Base-by-base conservation (phyloP, 2,329 filamentous ascomycete genomes). In the Arthrobotrys megalospora region DNA sequence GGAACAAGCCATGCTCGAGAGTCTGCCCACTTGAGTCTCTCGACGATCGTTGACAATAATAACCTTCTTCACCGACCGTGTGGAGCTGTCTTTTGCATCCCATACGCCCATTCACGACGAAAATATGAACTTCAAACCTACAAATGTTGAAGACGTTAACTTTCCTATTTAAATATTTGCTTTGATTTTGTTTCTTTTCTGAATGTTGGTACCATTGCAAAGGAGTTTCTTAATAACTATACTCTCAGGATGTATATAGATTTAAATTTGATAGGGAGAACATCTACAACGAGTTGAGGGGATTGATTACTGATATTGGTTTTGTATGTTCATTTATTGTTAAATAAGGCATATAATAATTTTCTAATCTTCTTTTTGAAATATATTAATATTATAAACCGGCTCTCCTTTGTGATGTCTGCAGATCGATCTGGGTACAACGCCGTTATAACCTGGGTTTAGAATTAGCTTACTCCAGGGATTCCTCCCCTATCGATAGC, bases 281-380 rank as follows among this genome's bases (percentile, higher is more conserved):
- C 24, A 62, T 76, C 1, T 76, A 67, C 14, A 43, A 12, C 16
- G 52, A 43, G 4, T 52, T 34, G n/a, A 24, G 41, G 12, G 64
- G 63, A n/a, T n/a, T 68, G 7, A 19, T 32, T 21, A 19, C 64
- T 43, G 71, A 76, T 50, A 76, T 63, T 16, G 71, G 71, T 12
- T 75, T 52, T 11, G 64, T 68, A 68, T 7, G 70, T 63, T 6
- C 1, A 14, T 11, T 7, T 36, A 36, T 3, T 60, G 4, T 16
- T 19, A 41, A 28, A 6, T 14, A 32, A 12, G 11, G 6, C 24
- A 5, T 28, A 28, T 28, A 28, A 28, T 28, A 5, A 28, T 28
- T 28, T 28, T 28, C 36, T 38, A 38, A 38, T 12, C 7, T 6
- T 38, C 36, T 12, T 38, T 6, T 12, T 12, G 24, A 52, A 52